These are phyloP conservation scores for Mycena galericulata DNA, from an alignment of 768 basidiomycete genomes.

Conservation along the genomic window DNA sequence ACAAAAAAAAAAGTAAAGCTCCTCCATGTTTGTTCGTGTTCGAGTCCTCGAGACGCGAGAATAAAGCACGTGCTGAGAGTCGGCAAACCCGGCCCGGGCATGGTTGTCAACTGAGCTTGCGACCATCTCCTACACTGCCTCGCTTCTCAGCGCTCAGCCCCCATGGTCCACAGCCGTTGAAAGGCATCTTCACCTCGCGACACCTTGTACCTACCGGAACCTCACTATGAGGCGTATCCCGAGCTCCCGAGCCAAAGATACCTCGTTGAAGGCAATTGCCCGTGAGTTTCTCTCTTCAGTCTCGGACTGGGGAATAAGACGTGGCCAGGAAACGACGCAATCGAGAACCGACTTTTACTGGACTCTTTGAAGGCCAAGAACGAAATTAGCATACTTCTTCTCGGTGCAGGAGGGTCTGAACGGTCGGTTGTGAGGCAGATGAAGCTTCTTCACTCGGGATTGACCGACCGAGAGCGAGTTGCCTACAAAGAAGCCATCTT, in stretches of 20 bases:
- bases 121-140: conserved; percentile 2
- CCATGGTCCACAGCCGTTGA: conserved; percentile 3
- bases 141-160: neutral
- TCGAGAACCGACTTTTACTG: conserved; percentile 89
- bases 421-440: conserved; percentile 97
- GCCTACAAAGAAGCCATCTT: conserved; percentile 96
- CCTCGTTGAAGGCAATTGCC: neutral
- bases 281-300: conserved; percentile 10
- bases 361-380: conserved; percentile 85
- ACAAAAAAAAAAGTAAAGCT: too few relatives aligned
- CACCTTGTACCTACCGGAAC: conserved; percentile 3
- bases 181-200: conserved; percentile 6
- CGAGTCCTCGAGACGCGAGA: neutral
- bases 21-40: neutral
- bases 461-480: conserved; percentile 88
- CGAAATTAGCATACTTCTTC: conserved; percentile 94
- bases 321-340: conserved; percentile 85
- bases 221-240: conserved; percentile 11
- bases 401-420: conserved; percentile 97
- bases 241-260: conserved; percentile 10
- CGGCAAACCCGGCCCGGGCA: neutral
- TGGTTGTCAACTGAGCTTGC: conserved; percentile 2
- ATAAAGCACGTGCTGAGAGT: conserved; percentile 10
- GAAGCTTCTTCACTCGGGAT: conserved; percentile 95
- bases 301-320: neutral